Evolutionary conservation across 441 rosid species (phyloP).

Genomic region (Eutrema salsugineum): DNA sequence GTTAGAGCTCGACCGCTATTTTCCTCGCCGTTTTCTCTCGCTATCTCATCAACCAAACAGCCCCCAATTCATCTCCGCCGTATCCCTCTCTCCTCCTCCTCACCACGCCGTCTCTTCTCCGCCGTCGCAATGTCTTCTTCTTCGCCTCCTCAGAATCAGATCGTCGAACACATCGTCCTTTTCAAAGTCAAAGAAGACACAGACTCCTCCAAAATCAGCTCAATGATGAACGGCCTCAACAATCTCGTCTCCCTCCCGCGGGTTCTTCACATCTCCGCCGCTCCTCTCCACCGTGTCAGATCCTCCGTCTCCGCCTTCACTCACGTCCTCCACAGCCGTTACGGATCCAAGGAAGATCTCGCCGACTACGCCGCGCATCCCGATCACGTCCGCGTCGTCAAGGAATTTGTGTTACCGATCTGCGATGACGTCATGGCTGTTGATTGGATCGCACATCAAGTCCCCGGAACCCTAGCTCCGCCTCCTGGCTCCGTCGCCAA

Average conservation of each 20-base stretch:
- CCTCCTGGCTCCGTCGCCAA: slow-evolving; percentile 52
- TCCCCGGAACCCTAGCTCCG: slow-evolving; percentile 33
- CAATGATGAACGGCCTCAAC: slow-evolving; percentile 60
- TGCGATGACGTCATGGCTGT: slow-evolving; percentile 84
- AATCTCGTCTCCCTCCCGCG: slow-evolving; percentile 50
- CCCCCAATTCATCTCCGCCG: background rate
- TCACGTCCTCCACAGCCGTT: slow-evolving; percentile 88
- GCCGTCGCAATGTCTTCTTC: slow-evolving; percentile 30
- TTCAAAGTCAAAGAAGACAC: slow-evolving; percentile 67
- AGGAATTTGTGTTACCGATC: slow-evolving; percentile 56
- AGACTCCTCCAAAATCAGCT: slow-evolving; percentile 40
- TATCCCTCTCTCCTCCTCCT: slow-evolving; percentile 4
- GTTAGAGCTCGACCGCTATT: slow-evolving; percentile 29
- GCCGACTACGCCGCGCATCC: slow-evolving; percentile 57
- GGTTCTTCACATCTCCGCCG: slow-evolving; percentile 63
- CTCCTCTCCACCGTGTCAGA: slow-evolving; percentile 49
- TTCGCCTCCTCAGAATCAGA: slow-evolving; percentile 5
- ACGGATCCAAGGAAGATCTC: slow-evolving; percentile 61
- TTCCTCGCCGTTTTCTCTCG: slow-evolving; percentile 31
- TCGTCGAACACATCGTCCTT: slow-evolving; percentile 81
- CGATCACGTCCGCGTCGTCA: slow-evolving; percentile 55
- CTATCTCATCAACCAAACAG: slow-evolving; percentile 38
- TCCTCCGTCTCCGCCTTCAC: slow-evolving; percentile 43
- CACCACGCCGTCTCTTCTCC: slow-evolving; percentile 26
- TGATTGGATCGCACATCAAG: slow-evolving; percentile 65